Evolutionary conservation across 2,329 filamentous ascomycete species (phyloP), one percentile per base, ranked within the genome.

Genomic region (Aspergillus latus): DNA sequence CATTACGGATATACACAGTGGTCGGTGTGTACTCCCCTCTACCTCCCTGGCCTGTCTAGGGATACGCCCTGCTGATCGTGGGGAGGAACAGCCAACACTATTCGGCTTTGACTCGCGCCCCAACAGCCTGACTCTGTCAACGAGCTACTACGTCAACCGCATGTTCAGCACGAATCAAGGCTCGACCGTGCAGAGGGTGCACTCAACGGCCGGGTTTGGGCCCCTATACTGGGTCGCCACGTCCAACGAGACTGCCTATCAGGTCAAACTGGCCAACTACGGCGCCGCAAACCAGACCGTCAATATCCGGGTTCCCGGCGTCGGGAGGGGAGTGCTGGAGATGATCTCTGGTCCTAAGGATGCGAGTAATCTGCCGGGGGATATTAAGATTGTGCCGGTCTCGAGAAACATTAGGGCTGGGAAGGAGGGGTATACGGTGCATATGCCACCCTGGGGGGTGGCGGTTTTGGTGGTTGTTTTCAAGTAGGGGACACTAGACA

Each of bases 141-240:
- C 69, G 0, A 72, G 69, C 7, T 74, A 72, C 57, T 74, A 67
- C 45, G 66, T 72, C 2, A 69, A 74, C 45, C 61, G 69, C 56
- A 64, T 75, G 63, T 74, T 75, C 52, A 66, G 70, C 2, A 62
- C 62, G 1, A 68, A 70, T 49, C 68, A 66, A 10, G 72, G 72
- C 2, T 48, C 60, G 9, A 68, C 64, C 1, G 67, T 68, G 9
- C 63, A 74, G 4, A 68, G 67, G 1, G 66, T 72, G 1, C 57
- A 64, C 3, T 65, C 69, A 3, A 62, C 64, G 0, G 28, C 60
- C 0, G 59, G 49, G 4, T 72, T 72, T 44, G 68, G 69, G 0
- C 69, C 69, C 1, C 36, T 74, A 10, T 74, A 72, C 55, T 74
- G 72, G 72, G 67, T 68, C 0, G 68, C 70, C 1, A 66, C 67